Evolutionary conservation across 148 eudicot species (phyloP).

Genomic region (Arbutus unedo): DNA sequence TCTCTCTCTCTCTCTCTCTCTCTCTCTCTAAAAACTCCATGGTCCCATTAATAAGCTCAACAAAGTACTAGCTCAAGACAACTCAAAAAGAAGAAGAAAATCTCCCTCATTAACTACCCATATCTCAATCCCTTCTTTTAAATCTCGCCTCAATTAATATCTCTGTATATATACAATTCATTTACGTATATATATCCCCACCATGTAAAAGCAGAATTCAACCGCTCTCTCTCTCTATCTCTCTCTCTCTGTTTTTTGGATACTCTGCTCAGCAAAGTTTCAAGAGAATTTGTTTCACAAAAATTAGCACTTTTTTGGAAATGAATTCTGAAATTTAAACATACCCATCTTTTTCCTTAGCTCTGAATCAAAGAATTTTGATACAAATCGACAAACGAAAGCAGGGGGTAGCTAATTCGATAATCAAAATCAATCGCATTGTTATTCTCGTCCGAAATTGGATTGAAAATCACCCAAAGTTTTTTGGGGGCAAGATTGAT

Average conservation of each 20-base stretch:
- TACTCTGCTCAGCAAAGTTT: neutral
- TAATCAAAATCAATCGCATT: neutral
- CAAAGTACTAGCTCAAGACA: neutral
- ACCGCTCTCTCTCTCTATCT: neutral
- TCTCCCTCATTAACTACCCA: slow-evolving; percentile 1
- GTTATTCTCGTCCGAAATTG: neutral
- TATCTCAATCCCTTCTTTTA: neutral
- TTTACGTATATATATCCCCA: neutral
- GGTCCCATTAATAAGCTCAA: neutral
- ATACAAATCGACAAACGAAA: neutral
- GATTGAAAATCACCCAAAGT: neutral
- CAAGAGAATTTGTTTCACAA: neutral
- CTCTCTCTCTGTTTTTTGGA: neutral
- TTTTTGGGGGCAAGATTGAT: neutral
- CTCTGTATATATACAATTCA: neutral
- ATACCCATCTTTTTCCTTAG: neutral
- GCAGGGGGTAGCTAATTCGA: neutral
- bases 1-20: neutral
- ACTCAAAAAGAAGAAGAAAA: neutral
- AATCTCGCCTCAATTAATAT: neutral
- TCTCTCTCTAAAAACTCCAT: too few species aligned
- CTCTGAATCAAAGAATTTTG: neutral
- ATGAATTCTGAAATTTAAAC: neutral
- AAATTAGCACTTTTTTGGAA: neutral
- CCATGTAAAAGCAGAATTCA: neutral